Base-by-base conservation (phyloP, 768 basidiomycete genomes). In the Agrocybe pediades region DNA sequence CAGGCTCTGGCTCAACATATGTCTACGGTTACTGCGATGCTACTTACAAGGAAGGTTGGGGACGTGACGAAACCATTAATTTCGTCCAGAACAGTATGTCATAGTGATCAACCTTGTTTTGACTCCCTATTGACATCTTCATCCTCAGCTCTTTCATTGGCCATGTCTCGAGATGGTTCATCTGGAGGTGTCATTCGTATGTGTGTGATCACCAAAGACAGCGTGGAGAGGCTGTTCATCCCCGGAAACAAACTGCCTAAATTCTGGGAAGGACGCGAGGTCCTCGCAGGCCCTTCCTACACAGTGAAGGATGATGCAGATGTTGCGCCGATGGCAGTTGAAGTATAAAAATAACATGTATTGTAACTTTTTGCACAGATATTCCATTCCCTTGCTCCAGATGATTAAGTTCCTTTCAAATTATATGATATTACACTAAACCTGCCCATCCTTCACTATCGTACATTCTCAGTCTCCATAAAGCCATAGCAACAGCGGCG, bases 1-100 rank as follows among this genome's bases (percentile, higher is more conserved):
- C 11, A 93, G 90, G 93, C 21, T 96, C 94, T 46, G 97, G 97
- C 7, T 97, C 95, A 30, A 94, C 95, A 7, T 99, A 98, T 68
- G 94, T 98, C 9, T 99, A 98, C 66, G 97, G 96, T 48, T 98
- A 98, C 74, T 98, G 97, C 63, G 97, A 99, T 69, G 94, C 97
- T n/a, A 98, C 95, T 23, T 99, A 90, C 68, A 74, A 86, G 71
- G 95, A 98, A 24, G 92, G 90, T 15, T 96, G 92, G 95, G 85
- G 83, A 6, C 82, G 82, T 61, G 92, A 94, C 33, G 85, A 98
- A 73, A 97, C 95, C 0, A 74, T 99, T 51, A 79, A 95, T 30
- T 98, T 99, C 66, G 96, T 98, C 54, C 90, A 85, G 75, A 97
- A 98, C 74, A 94, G 96, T 97, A 66, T 53, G 92, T 45, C 7